Conservation (phyloP, 352 stramenopile genomes). For the Phytophthora meadii region DNA sequence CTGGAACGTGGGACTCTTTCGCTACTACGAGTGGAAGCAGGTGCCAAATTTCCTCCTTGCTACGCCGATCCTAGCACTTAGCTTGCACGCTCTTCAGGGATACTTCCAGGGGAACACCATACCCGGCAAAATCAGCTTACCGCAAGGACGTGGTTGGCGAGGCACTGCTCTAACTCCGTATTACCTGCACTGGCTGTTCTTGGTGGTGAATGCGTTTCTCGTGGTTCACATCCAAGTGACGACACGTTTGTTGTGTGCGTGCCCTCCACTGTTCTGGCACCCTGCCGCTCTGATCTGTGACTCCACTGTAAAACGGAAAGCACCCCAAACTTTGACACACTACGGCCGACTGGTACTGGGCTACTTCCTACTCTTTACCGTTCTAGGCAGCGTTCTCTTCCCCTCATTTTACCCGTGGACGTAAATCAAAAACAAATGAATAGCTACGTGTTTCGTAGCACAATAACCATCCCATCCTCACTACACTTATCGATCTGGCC, state of each 20-base stretch:
- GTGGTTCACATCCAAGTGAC: conserved; percentile 89
- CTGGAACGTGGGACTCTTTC: conserved; percentile 95
- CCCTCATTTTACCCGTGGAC: conserved; percentile 88
- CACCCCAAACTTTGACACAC: conserved; percentile 6
- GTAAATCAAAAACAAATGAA: conserved; percentile 38
- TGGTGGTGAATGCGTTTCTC: conserved; percentile 78
- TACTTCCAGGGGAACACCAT: conserved; percentile 54
- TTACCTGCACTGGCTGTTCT: conserved; percentile 77
- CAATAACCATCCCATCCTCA: conserved; percentile 25
- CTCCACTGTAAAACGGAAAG: conserved; percentile 14
- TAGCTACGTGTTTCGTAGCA: conserved; percentile 29
- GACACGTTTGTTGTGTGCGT: conserved; percentile 80
- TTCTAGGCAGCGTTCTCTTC: conserved; percentile 77
- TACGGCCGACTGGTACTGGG: conserved; percentile 49
- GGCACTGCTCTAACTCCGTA: conserved; percentile 50
- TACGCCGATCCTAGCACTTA: conserved; percentile 83
- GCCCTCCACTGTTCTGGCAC: conserved; percentile 83
- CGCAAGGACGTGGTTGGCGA: conserved; percentile 17
- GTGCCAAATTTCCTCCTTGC: conserved; percentile 96
- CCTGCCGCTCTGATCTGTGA: conserved; percentile 44
- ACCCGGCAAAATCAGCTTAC: conserved; percentile 14
- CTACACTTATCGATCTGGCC: conserved; percentile 9
- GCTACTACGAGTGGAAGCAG: conserved; percentile 94
- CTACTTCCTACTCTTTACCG: conserved; percentile 79
- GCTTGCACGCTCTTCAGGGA: conserved; percentile 48